Base-by-base conservation (phyloP, 768 basidiomycete genomes). In the Sporobolomyces roseus region DNA sequence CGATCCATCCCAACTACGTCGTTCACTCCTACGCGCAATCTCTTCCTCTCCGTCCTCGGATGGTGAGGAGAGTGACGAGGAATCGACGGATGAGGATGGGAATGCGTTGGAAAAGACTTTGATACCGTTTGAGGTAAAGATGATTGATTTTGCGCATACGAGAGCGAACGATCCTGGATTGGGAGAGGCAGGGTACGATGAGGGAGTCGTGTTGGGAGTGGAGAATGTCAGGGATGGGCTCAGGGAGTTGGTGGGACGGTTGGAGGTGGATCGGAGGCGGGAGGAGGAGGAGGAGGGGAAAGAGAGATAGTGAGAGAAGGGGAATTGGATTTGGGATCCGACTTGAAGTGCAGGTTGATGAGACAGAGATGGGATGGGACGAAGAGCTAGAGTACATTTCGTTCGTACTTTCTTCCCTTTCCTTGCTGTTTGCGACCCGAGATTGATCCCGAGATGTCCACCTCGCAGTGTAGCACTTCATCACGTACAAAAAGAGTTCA, bases 81-180 rank as follows among this genome's bases (percentile, higher is more conserved):
- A 73, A 56, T 66, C 63, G 23, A 69, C 58, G 16, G 77, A 77
- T 23, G 35, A 36, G 19, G 70, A 63, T 0, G 75, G 68, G 16
- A 70, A 69, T 51, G 68, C 58, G 8, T 30, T 58, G 48, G 68
- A 41, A n/a, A 61, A 62, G 56, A 74, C 55, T 45, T 60, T 49
- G 19, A 32, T 82, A 23, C 83, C 85, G 36, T 88, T 84, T 70
- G 81, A 82, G 19, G 82, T 96, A 67, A 87, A 87, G 72, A 80
- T 96, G 71, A 97, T 98, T 72, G 94, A 99, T 80, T 97, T 99
- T 77, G 93, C 93, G 10, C 94, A 98, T 78, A 88, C 33, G 21
- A 83, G 29, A 27, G 9, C 0, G n/a, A 21, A 17, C 3, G 82
- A 79, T 10, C 83, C 85, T 0, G 90, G 88, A 0, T n/a, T n/a